Evolutionary conservation across 441 rosid species (phyloP), one percentile per base, ranked within the genome.

Genomic region (Eugenia klotzschiana): DNA sequence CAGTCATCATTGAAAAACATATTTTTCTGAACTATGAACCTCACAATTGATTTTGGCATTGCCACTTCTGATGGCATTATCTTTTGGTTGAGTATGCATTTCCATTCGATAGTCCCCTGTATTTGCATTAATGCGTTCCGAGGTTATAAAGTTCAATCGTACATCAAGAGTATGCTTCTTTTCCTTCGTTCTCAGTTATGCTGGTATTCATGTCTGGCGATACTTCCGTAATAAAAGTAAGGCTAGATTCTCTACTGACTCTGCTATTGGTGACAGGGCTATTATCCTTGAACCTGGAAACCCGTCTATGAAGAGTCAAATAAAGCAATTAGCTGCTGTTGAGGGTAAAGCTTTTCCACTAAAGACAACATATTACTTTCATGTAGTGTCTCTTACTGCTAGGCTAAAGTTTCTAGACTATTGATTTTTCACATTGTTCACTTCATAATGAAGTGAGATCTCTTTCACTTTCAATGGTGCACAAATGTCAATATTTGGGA

Each of bases 261-360:
- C 54, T 82, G 26, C 37, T 90, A 22, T 49, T 89, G 86, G 23
- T 93, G 87, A 46, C 95, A 97, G 99, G 91, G 95, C 99, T 85
- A 96, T 97, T 86, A 91, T 97, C 73, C 89, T 97, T 86, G 99
- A 97, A 52, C 93, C 90, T 86, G 98, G 93, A 84, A 94, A 90
- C 89, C 97, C 99, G 26, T 89, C 96, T 40, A 86, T 91, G 91
- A 92, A 93, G 87, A 88, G 85, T 88, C 97, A 92, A 85, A 86
- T 92, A 85, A 93, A 93, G 92, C 93, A 91, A 89, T 55, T 95
- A 87, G 95, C 88, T 85, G 96, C 89, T 87, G 98, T 89, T 80
- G 99, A 97, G 89, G 92, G 99, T 97, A 92, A 92, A 88, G 88
- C 79, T 83, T 86, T 83, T 86, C 49, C 53, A 23, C 22, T 49